A percentile compares a stretch with the other conserved stretches of the same genome.
Conservation (phyloP, 2,329 filamentous ascomycete genomes). For the Neopestalotiopsis sp. region DNA sequence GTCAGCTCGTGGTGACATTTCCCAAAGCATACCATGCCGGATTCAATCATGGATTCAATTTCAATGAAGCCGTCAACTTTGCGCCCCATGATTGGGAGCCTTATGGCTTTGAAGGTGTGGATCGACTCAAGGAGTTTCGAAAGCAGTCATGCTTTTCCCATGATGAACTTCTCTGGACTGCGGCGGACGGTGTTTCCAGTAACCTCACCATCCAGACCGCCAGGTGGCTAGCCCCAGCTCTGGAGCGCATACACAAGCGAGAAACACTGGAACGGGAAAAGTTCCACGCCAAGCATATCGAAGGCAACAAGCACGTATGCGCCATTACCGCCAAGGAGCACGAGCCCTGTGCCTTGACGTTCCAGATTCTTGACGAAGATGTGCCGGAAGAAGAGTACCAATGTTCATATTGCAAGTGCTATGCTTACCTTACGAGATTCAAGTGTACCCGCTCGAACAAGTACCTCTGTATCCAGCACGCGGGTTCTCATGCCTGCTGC, state of each 20-base stretch:
- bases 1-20: constrained; percentile 95
- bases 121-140: constrained; percentile 84
- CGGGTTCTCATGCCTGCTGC: constrained; percentile 82
- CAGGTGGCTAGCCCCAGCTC: constrained; percentile 90
- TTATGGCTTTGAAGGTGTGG: constrained; percentile 84
- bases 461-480: constrained; percentile 81
- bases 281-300: constrained; percentile 71
- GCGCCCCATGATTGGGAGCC: constrained; percentile 95
- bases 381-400: constrained; percentile 92
- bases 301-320: constrained; percentile 60
- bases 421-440: constrained; percentile 89
- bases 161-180: constrained; percentile 91
- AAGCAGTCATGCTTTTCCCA: constrained; percentile 97
- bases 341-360: constrained; percentile 62
- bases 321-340: constrained; percentile 52
- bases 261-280: constrained; percentile 72
- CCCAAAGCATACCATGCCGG: constrained; percentile 97
- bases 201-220: constrained; percentile 81
- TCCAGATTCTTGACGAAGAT: constrained; percentile 73
- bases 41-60: constrained; percentile 98
- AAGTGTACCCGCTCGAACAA: constrained; percentile 83
- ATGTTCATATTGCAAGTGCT: constrained; percentile 90
- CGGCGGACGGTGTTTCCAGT: constrained; percentile 77
- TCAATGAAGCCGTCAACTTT: constrained; percentile 99
- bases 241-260: constrained; percentile 77